Evolutionary conservation across 1,139 yeast genomes (phyloP).

Genomic region (Pichia norvegensis): DNA sequence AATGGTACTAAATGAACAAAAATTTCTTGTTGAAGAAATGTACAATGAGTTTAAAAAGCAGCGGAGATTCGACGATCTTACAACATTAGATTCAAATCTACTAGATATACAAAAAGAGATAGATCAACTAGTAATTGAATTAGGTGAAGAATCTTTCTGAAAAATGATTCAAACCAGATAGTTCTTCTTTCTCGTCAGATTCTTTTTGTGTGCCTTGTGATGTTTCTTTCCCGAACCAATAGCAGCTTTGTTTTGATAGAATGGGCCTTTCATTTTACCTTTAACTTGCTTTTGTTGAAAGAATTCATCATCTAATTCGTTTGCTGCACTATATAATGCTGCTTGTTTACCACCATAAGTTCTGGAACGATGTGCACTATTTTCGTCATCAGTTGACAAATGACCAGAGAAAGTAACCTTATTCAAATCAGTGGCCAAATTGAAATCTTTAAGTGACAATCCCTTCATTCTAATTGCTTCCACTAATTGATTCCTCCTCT

Average conservation of each 20-base stretch:
- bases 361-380: constrained; percentile 37
- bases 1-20: constrained; percentile 83
- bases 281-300: constrained; percentile 58
- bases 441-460: constrained; percentile 44
- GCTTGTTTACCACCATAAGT: constrained; percentile 73
- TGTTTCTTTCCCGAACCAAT: constrained; percentile 52
- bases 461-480: constrained; percentile 53
- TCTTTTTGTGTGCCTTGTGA: constrained; percentile 67
- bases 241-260: constrained; percentile 45
- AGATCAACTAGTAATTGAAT: constrained; percentile 36
- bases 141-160: constrained; percentile 61
- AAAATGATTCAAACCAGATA: neutral
- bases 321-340: constrained; percentile 66
- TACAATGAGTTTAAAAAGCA: constrained; percentile 54
- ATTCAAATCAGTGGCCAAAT: constrained; percentile 61
- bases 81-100: constrained; percentile 50
- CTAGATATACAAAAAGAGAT: constrained; percentile 53
- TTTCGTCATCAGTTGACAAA: constrained; percentile 41
- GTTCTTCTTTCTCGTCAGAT: constrained; percentile 16
- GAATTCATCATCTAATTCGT: constrained; percentile 76
- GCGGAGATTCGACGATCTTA: constrained; percentile 71
- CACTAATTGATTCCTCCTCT: constrained; percentile 69
- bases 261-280: constrained; percentile 63
- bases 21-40: constrained; percentile 59
- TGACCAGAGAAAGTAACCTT: constrained; percentile 76